A percentile compares a stretch with the other conserved stretches of the same genome.
Conservation (phyloP, 2,329 filamentous ascomycete species). For the Penicillium crustosum region DNA sequence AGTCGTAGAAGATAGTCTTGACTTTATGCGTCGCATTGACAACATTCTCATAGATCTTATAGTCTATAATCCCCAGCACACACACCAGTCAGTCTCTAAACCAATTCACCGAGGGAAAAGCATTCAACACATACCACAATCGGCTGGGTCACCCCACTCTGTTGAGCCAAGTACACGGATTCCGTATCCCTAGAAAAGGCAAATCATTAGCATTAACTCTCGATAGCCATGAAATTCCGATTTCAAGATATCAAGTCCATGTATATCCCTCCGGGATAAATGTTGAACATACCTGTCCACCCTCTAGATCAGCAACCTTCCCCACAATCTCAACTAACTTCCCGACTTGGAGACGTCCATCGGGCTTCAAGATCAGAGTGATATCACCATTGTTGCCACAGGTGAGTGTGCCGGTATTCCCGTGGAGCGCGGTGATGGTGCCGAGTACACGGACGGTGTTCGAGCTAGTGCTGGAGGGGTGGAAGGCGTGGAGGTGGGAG, state of each 20-base stretch:
- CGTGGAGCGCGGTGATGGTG: constrained; percentile 77
- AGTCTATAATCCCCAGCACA: constrained; percentile 56
- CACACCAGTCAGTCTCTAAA: background rate
- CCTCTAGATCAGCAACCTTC: constrained; percentile 46
- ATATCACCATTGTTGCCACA: constrained; percentile 68
- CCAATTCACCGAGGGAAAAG: background rate
- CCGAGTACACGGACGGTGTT: constrained; percentile 76
- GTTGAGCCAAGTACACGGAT: constrained; percentile 43
- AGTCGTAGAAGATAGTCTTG: constrained; percentile 72
- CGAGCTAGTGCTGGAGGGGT: constrained; percentile 46
- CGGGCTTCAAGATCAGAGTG: constrained; percentile 68
- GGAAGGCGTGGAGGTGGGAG: constrained; percentile 73
- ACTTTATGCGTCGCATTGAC: constrained; percentile 83
- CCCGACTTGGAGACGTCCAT: constrained; percentile 46
- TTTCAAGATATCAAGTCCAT: background rate
- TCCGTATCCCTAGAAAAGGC: constrained; percentile 35
- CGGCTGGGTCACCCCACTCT: constrained; percentile 45
- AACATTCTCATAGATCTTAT: constrained; percentile 70
- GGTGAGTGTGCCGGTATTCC: constrained; percentile 77
- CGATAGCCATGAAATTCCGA: background rate
- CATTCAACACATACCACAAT: constrained; percentile 36
- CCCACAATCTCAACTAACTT: constrained; percentile 49
- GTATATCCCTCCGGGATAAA: background rate
- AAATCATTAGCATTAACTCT: constrained; percentile 5
- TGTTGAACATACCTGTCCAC: constrained; percentile 35